Base-by-base conservation (phyloP, 805 yeast genomes). In the Teunomyces barrocoloradensis region DNA sequence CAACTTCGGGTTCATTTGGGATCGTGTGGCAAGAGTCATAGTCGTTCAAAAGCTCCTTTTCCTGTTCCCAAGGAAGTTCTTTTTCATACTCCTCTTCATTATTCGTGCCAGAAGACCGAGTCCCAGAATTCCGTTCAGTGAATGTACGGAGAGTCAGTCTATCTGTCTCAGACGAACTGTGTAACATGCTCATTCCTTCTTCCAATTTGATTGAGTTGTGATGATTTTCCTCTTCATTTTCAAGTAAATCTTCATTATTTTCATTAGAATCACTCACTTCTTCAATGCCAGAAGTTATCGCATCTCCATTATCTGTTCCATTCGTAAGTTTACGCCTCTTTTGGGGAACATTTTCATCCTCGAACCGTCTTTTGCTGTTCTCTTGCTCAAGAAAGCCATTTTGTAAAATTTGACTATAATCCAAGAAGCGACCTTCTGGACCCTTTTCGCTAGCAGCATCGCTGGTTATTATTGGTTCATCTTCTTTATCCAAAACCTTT, bases 391-490 rank as follows among this genome's bases (percentile, higher is more conserved):
- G 36, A 20, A 39, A 47, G 13, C 49, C 47, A 29, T 33, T 40
- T 20, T 50, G 47, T 44, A 45, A 40, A 10, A 45, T 39, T 29
- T 47, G 45, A 12, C 49, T 38, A 21, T 50, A 44, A 28, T 39
- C 49, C 27, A 40, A 23, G 9, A 21, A 17, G 6, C 41, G 27
- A 11, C 32, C 27, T 12, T 35, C 37, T 4, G 23, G 17, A 6
- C 28, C 38, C 5, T 42, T 30, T 11, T 20, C 23, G 5, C 23
- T 3, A 12, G 21, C 38, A 12, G 10, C 38, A 18, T 20, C 38
- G 11, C 27, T 35, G 7, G 3, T 18, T 12, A 20, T 47, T 5
- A 45, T 23, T 21, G 45, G 39, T 4, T 49, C 52, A 27, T 46
- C 48, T 29, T 33, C 48, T n/a, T 37, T 23, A n/a, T 41, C 29